Evolutionary conservation across 108 stramenopile species (phyloP).

Genomic region (Bacterosira constricta): DNA sequence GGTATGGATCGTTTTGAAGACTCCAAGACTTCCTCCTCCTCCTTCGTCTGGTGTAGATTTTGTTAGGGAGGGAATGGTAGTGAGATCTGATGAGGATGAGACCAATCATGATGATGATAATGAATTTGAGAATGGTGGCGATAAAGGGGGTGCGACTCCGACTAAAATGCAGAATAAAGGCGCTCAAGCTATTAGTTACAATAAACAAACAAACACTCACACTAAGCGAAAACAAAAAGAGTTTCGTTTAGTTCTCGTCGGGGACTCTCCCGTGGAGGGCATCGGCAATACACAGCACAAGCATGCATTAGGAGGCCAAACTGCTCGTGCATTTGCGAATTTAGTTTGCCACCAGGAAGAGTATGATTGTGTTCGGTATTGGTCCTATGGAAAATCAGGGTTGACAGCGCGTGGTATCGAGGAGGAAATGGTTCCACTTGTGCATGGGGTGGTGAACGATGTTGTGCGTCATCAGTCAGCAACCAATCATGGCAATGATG

Average conservation of each 20-base stretch:
- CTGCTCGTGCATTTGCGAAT: conserved; percentile 27
- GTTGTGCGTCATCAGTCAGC: background rate
- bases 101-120: background rate
- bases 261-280: conserved; percentile 39
- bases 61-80: conserved; percentile 16
- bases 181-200: background rate
- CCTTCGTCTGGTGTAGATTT: background rate
- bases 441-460: conserved; percentile 10
- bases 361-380: conserved; percentile 27
- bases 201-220: background rate
- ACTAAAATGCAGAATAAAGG: background rate
- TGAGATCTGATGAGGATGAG: background rate
- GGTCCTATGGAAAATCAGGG: conserved; percentile 39
- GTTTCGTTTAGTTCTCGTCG: conserved; percentile 25
- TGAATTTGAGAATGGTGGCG: background rate
- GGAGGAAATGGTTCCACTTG: conserved; percentile 25
- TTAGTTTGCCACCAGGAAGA: background rate
- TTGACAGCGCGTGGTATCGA: conserved; percentile 27
- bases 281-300: conserved; percentile 27
- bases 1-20: background rate
- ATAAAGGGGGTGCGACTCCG: background rate
- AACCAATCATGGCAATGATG: too few relatives aligned
- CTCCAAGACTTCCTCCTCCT: background rate
- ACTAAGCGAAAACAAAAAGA: conserved; percentile 2
- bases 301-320: conserved; percentile 23